Evolutionary conservation across 768 basidiomycete species (phyloP).

Genomic region (Daedaleopsis sinensis): DNA sequence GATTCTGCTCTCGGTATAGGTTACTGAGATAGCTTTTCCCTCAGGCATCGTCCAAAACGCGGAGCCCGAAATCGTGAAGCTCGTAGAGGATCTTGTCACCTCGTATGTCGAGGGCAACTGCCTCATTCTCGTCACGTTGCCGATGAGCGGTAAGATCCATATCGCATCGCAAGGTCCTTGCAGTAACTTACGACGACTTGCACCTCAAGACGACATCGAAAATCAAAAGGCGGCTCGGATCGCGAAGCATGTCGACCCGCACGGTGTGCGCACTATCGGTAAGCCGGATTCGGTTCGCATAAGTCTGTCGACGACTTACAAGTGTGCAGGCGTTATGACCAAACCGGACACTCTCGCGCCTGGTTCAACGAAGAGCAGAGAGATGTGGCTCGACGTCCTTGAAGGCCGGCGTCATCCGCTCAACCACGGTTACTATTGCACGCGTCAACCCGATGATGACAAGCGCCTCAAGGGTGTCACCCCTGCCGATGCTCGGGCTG

Average conservation of each 20-base stretch:
- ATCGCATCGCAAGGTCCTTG: no score
- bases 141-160: slow-evolving; percentile 24
- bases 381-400: slow-evolving; percentile 54
- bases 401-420: slow-evolving; percentile 50
- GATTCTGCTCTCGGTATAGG: no score
- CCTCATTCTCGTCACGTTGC: slow-evolving; percentile 55
- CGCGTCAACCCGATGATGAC: slow-evolving; percentile 64
- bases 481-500: slow-evolving; percentile 40
- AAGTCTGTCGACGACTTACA: no score
- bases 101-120: slow-evolving; percentile 65
- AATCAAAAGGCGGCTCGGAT: slow-evolving; percentile 74
- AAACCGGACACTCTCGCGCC: slow-evolving; percentile 36
- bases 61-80: slow-evolving; percentile 35
- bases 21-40: no score
- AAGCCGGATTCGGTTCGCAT: neutral
- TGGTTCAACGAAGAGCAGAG: slow-evolving; percentile 45
- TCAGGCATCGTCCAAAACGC: slow-evolving; percentile 24
- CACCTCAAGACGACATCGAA: slow-evolving; percentile 65
- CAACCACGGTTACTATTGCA: slow-evolving; percentile 58
- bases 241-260: slow-evolving; percentile 58
- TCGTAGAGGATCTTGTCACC: slow-evolving; percentile 58
- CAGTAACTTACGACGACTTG: neutral
- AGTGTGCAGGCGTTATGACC: no score
- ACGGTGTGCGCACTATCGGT: slow-evolving; percentile 73
- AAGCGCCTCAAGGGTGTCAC: slow-evolving; percentile 46